phyloP scores from a whole-genome alignment of 495 filamentous ascomycete species.

The Aspergillus nanangensis region DNA sequence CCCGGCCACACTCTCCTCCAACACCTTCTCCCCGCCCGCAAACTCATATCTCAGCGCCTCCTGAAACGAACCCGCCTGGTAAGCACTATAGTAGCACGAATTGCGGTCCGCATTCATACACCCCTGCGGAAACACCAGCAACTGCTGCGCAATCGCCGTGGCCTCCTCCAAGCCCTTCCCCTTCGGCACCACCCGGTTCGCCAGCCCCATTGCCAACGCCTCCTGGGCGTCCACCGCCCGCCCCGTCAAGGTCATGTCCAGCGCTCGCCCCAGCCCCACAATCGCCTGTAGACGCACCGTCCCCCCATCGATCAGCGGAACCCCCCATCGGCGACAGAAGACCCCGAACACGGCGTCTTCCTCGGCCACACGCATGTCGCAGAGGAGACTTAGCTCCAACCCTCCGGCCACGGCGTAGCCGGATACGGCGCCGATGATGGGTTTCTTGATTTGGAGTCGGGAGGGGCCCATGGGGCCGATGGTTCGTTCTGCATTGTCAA shows the following conservation, averaged over 20 bases:
- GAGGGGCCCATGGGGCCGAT: constrained; percentile 44
- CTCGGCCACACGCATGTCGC: constrained; percentile 43
- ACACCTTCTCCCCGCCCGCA: constrained; percentile 29
- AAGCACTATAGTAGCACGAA: constrained; percentile 40
- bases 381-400: constrained; percentile 41
- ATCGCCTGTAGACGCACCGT: constrained; percentile 44
- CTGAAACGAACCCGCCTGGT: constrained; percentile 34
- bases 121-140: constrained; percentile 39
- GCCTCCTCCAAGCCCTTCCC: constrained; percentile 42
- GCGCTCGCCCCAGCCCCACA: constrained; percentile 42
- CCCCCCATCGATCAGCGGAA: constrained; percentile 47
- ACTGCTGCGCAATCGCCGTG: constrained; percentile 31
- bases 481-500: constrained; percentile 24
- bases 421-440: constrained; percentile 38
- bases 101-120: constrained; percentile 40
- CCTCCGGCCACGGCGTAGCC: constrained; percentile 49
- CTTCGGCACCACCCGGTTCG: constrained; percentile 42
- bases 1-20: constrained; percentile 38
- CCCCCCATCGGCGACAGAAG: constrained; percentile 46
- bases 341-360: constrained; percentile 46
- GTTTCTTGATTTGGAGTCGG: constrained; percentile 32
- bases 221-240: constrained; percentile 38
- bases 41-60: constrained; percentile 43
- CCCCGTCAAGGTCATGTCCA: constrained; percentile 50
- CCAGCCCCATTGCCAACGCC: constrained; percentile 44